Conservation (phyloP, 768 basidiomycete genomes). For the Calocybe indica region DNA sequence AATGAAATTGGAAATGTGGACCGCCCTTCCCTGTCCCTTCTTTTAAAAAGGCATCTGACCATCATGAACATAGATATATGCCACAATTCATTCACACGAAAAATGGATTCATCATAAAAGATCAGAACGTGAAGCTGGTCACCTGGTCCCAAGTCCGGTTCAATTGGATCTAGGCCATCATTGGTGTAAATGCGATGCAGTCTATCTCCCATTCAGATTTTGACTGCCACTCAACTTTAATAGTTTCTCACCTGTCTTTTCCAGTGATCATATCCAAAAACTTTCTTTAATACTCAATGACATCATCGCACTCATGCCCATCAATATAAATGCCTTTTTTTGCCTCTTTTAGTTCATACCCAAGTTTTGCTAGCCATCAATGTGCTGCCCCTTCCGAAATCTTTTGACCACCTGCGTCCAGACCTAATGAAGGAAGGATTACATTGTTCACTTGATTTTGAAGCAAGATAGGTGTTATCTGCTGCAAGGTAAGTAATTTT, state of each 20-base stretch:
- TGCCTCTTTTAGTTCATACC: conserved; percentile 4
- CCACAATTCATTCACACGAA: neutral
- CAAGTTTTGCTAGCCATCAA: conserved; percentile 5
- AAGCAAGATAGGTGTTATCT: conserved; percentile 3
- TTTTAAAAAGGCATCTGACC: conserved; percentile 4
- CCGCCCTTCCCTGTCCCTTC: conserved; percentile 4
- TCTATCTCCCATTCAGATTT: neutral
- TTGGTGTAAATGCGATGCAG: neutral
- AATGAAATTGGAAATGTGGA: conserved; percentile 10
- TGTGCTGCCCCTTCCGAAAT: conserved; percentile 2
- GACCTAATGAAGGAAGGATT: conserved; percentile 3
- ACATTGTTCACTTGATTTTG: conserved; percentile 4
- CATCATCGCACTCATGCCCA: conserved; percentile 22
- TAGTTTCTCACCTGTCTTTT: conserved; percentile 5
- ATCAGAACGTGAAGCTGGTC: neutral
- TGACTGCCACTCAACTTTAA: neutral
- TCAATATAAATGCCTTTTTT: conserved; percentile 20
- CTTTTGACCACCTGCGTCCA: neutral
- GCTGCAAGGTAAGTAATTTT: neutral
- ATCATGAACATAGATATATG: neutral
- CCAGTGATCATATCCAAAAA: conserved; percentile 3
- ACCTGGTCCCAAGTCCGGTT: neutral
- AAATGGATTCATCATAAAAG: neutral
- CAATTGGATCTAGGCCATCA: neutral
- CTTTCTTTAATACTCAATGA: conserved; percentile 17